Evolutionary conservation across 305 asterid genomes (phyloP).

Genomic region (Fraxinus sp.): DNA sequence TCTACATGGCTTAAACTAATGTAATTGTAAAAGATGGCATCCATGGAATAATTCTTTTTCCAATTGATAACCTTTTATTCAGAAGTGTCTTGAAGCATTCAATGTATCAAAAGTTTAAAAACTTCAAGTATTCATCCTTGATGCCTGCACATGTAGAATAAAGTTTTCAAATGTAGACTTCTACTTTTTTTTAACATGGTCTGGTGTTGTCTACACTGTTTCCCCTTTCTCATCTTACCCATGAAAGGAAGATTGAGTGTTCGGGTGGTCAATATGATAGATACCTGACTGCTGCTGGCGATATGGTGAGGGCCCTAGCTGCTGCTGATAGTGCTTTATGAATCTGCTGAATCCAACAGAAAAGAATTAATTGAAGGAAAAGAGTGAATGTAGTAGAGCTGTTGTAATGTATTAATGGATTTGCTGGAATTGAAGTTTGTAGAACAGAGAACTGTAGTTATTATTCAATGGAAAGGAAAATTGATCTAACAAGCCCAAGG

Average conservation of each 20-base stretch:
- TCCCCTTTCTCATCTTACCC: background rate
- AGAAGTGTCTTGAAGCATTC: background rate
- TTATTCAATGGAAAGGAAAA: background rate
- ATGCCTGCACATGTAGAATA: background rate
- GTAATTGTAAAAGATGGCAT: background rate
- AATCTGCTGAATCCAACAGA: background rate
- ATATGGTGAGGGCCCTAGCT: background rate
- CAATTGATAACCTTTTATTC: background rate
- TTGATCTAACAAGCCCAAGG: background rate
- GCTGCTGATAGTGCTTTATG: background rate
- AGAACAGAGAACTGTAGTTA: background rate
- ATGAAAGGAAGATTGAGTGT: background rate
- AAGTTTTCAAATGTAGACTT: background rate
- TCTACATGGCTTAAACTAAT: background rate
- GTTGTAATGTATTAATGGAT: background rate
- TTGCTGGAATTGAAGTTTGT: background rate
- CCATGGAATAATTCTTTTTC: background rate
- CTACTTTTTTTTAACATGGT: background rate
- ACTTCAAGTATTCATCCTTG: background rate
- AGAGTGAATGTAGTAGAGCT: background rate
- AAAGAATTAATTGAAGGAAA: background rate
- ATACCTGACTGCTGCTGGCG: background rate
- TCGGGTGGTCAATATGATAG: background rate
- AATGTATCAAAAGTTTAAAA: background rate
- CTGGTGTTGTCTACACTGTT: background rate